These are phyloP conservation scores for Sicyos baderoa DNA, from an alignment of 306 rosid species.

Conservation along the genomic window DNA sequence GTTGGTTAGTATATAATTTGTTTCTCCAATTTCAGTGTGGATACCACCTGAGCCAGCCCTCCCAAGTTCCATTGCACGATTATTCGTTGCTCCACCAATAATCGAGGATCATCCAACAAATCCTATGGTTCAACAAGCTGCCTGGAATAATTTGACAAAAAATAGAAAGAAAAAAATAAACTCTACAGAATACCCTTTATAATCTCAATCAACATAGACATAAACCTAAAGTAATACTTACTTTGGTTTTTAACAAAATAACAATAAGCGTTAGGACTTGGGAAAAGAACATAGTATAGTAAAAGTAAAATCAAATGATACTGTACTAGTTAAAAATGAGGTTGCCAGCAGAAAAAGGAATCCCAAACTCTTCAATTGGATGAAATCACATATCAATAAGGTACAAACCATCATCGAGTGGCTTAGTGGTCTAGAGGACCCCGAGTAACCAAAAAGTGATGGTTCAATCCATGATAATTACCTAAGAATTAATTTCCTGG, in stretches of 20 bases:
- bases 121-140: constrained; percentile 19
- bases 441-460: too few relatives aligned
- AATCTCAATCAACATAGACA: constrained; percentile 6
- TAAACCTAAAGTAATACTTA: neutral
- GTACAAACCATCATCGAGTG: too few relatives aligned
- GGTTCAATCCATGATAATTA: too few relatives aligned
- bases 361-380: neutral
- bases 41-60: constrained; percentile 75
- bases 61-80: constrained; percentile 41
- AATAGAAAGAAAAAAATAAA: neutral
- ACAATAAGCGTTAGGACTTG: too few relatives aligned
- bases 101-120: constrained; percentile 31
- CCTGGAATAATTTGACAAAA: constrained; percentile 19
- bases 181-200: neutral
- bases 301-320: neutral
- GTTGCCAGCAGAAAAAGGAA: neutral
- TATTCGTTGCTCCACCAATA: constrained; percentile 32
- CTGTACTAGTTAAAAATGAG: constrained; percentile 4
- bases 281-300: neutral
- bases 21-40: constrained; percentile 14
- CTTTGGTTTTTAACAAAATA: neutral
- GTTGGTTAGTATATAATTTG: constrained; percentile 1
- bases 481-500: too few relatives aligned
- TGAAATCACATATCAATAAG: neutral
- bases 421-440: too few relatives aligned